Evolutionary conservation across 2,329 filamentous ascomycete species (phyloP), one percentile per base, ranked within the genome.

Genomic region (Apiospora saccharicola): DNA sequence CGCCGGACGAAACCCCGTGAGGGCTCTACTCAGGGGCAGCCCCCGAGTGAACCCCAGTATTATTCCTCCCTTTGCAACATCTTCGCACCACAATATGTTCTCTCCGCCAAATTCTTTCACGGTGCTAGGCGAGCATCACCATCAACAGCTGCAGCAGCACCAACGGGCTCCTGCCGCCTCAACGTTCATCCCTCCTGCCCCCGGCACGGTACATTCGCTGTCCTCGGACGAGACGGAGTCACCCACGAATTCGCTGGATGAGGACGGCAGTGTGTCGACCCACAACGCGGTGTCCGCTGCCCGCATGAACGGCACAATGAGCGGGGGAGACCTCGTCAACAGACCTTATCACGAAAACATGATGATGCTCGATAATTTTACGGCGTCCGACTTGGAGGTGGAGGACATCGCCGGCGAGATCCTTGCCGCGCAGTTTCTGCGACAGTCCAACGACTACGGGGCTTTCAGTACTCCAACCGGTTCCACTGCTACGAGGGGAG

Each of bases 1-100:
- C 0, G 79, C 81, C 4, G 82, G 83, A 41, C 80, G 81, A 64
- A 83, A 80, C 70, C 80, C 83, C 12, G 77, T 83, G 44, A 78
- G 79, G 67, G 76, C 78, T 0, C 78, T 83, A 16, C 79, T 82
- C 34, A 64, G 57, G 57, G 57, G 57, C 16, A 64, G 34, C 22
- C 57, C 57, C 22, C 37, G 22, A 34, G n/a, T 64, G 16, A 41
- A 34, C 8, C 57, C 57, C 22, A 64, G 57, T 24, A 13, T n/a
- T 13, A 41, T 14, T 13, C 57, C 57, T 41, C 13, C 19, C 34
- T 64, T 64, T n/a, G 16, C 30, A 8, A 4, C 34, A n/a, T 1
- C 57, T 12, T 41, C 57, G 10, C 57, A 64, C 34, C 57, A 41
- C 19, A 34, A 64, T 8, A n/a, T 64, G 57, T 64, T 64, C 30